Evolutionary conservation across 129 eudicot species (phyloP), one percentile per base, ranked within the genome.

Genomic region (Pulicaria dysenterica): DNA sequence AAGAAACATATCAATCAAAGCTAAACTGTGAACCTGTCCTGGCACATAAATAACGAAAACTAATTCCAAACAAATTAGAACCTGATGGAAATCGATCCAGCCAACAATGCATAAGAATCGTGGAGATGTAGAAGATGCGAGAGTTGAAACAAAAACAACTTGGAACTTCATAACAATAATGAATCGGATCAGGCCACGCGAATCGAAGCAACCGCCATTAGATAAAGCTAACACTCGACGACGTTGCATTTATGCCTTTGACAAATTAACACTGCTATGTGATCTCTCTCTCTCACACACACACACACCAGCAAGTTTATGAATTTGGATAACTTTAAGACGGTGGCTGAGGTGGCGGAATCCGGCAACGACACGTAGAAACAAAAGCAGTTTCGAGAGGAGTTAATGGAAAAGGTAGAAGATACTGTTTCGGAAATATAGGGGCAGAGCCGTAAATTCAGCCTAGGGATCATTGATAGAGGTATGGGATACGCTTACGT

Each of bases 101-200:
- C 63, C 59, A 79, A 53, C 54, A 74, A 68, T 12, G 50, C 53
- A 49, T 55, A 45, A 46, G 40, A 5, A 58, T 37, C n/a, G n/a
- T n/a, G n/a, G n/a, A n/a, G n/a, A n/a, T n/a, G n/a, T n/a, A n/a
- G n/a, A n/a, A n/a, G n/a, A n/a, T n/a, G n/a, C n/a, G n/a, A n/a
- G n/a, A n/a, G n/a, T n/a, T n/a, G n/a, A n/a, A 66, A 48, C 62
- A 49, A 38, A 64, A 69, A 44, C 83, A 69, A 85, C 78, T 58
- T 62, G 58, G 85, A 87, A 81, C 90, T 87, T 90, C 96, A 87
- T 90, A 82, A 80, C 87, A 88, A 44, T n/a, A n/a, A n/a, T 69
- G 47, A 36, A 42, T 31, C 7, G 58, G 69, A 46, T 73, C 60
- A 73, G 24, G 53, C 66, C 58, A 58, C 48, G 77, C 47, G 5